Conservation (phyloP, 78 protist genomes). For the Bodo saltans region DNA sequence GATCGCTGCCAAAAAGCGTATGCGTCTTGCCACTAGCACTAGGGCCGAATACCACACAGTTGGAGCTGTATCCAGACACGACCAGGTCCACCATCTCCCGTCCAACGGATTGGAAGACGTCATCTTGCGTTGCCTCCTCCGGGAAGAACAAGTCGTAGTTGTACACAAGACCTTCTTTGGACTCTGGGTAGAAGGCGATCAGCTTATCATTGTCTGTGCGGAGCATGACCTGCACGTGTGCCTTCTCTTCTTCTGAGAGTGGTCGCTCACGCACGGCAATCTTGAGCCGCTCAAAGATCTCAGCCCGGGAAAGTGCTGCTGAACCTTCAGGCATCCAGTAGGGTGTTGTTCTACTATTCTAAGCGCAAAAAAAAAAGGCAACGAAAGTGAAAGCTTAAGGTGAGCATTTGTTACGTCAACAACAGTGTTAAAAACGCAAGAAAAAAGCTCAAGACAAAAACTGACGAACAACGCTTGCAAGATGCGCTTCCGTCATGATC, state of each 20-base stretch:
- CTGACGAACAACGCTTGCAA: no score
- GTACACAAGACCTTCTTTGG: constrained; percentile 23
- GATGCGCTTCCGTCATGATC: no score
- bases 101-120: constrained; percentile 23
- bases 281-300: constrained; percentile 3
- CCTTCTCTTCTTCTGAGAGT: neutral
- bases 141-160: constrained; percentile 36
- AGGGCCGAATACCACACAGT: constrained; percentile 1
- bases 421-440: no score
- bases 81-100: constrained; percentile 28
- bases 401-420: no score
- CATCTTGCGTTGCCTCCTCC: constrained; percentile 14
- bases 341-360: no score
- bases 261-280: constrained; percentile 25
- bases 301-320: no score
- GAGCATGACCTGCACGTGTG: constrained; percentile 19
- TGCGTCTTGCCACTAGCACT: constrained; percentile 18
- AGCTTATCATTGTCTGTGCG: neutral
- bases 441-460: no score
- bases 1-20: constrained; percentile 1
- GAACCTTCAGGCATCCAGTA: no score
- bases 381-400: no score
- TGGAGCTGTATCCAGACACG: constrained; percentile 18
- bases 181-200: constrained; percentile 27
- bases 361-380: no score